A percentile compares a stretch with the other conserved stretches of the same genome.
phyloP scores from a whole-genome alignment of 768 basidiomycete species.

The Gloeopeniophorella convolvens region DNA sequence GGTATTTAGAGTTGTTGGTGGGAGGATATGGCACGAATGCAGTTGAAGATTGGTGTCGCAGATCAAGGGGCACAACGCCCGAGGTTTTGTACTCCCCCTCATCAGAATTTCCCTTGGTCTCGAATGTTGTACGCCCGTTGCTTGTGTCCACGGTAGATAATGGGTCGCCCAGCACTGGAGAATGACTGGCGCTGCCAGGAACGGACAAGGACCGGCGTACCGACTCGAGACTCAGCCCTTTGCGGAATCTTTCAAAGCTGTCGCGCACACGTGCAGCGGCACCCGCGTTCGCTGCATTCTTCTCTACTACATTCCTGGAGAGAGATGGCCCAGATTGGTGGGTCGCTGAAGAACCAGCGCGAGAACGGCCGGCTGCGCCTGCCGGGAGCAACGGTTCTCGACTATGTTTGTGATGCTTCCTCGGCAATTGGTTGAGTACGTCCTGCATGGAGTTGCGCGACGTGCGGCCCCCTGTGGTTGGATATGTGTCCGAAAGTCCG shows the following conservation, averaged over 20 bases:
- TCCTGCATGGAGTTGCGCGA: slow-evolving; percentile 25
- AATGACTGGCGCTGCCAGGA: slow-evolving; percentile 17
- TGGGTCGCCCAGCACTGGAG: slow-evolving; percentile 15
- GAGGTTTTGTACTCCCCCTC: slow-evolving; percentile 18
- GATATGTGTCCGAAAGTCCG: slow-evolving; percentile 26
- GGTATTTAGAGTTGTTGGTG: slow-evolving; percentile 20
- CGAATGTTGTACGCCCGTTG: slow-evolving; percentile 13
- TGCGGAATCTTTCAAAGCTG: slow-evolving; percentile 55
- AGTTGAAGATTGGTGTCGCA: slow-evolving; percentile 13
- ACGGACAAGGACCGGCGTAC: slow-evolving; percentile 23
- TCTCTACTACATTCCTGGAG: slow-evolving; percentile 25
- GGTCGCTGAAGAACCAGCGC: slow-evolving; percentile 19
- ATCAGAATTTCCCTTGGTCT: slow-evolving; percentile 14
- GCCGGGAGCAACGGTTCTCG: slow-evolving; percentile 69
- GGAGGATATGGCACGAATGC: slow-evolving; percentile 17
- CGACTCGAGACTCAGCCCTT: slow-evolving; percentile 37
- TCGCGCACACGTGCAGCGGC: slow-evolving; percentile 41
- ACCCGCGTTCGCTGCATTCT: slow-evolving; percentile 25
- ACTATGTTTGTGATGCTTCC: slow-evolving; percentile 49
- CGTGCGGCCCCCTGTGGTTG: not conserved
- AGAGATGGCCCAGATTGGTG: slow-evolving; percentile 24
- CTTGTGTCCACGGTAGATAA: slow-evolving; percentile 10
- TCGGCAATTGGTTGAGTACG: slow-evolving; percentile 28
- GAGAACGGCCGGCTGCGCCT: slow-evolving; percentile 25
- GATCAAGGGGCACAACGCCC: slow-evolving; percentile 3